Evolutionary conservation across 2,329 filamentous ascomycete genomes (phyloP).

Genomic region (Colletotrichum simmondsii): DNA sequence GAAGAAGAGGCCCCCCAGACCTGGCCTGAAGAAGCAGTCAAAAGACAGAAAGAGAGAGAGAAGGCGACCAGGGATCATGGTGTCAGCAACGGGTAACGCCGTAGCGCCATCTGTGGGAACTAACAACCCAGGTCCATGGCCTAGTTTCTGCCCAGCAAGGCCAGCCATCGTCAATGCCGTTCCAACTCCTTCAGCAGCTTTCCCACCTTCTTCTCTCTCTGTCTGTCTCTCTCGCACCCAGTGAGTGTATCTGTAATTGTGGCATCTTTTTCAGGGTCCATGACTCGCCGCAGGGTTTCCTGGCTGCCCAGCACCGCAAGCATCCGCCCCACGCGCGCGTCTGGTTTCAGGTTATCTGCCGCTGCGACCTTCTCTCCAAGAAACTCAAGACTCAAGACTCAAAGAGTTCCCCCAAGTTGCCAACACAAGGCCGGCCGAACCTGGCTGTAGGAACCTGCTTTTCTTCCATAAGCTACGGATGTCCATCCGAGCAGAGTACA

Average conservation of each 20-base stretch:
- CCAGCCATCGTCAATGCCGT: slow-evolving; percentile 18
- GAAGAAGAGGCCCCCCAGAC: background rate
- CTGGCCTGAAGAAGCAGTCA: background rate
- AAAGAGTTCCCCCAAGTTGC: no score
- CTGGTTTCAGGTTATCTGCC: slow-evolving; percentile 7
- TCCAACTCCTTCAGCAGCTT: background rate
- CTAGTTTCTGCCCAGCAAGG: slow-evolving; percentile 22
- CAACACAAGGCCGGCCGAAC: no score
- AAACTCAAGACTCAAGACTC: no score
- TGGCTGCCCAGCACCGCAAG: background rate
- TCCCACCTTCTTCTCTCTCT: background rate
- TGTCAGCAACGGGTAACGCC: background rate
- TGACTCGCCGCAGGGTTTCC: slow-evolving; percentile 4
- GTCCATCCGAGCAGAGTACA: no score
- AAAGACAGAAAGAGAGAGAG: no score
- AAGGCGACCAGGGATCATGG: slow-evolving; percentile 7
- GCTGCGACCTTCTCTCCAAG: background rate
- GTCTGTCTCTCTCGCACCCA: no score
- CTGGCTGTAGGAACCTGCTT: no score
- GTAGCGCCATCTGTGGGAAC: background rate
- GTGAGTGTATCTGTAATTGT: background rate
- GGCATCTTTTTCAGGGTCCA: background rate
- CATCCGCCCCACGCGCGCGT: slow-evolving; percentile 1
- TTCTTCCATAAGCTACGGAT: no score
- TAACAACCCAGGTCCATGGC: background rate